These are phyloP conservation scores for Speleostelium caveatum DNA, from an alignment of 78 protist species.

Conservation along the genomic window DNA sequence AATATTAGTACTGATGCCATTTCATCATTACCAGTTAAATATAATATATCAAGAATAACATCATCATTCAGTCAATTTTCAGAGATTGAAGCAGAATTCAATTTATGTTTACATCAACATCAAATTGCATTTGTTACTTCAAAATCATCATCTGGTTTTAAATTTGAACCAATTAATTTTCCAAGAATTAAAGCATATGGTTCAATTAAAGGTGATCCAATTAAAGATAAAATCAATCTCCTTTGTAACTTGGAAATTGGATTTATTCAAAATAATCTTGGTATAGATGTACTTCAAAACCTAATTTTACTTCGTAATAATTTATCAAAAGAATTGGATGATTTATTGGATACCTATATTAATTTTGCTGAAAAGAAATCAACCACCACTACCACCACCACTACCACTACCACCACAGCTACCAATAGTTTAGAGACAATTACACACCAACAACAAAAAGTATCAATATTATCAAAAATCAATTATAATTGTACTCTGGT, in stretches of 20 bases:
- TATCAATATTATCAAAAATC: not conserved
- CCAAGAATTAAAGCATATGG: conserved; percentile 72
- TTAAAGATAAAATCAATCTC: conserved; percentile 31
- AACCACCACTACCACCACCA: not conserved
- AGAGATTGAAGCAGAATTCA: conserved; percentile 35
- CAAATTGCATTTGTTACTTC: conserved; percentile 36
- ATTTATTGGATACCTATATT: conserved; percentile 44
- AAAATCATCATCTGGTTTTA: not conserved
- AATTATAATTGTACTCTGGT: conserved; percentile 41
- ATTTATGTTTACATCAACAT: conserved; percentile 72
- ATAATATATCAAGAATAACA: conserved; percentile 53
- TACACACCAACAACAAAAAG: not conserved
- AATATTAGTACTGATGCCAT: conserved; percentile 48
- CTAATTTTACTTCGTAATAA: conserved; percentile 38
- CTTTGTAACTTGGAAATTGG: conserved; percentile 63
- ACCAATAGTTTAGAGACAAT: not conserved
- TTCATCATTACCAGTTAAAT: conserved; percentile 54
- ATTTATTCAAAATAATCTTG: conserved; percentile 40
- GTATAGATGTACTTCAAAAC: conserved; percentile 54
- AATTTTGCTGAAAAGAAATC: conserved; percentile 44
- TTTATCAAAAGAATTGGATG: conserved; percentile 56
- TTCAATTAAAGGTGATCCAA: conserved; percentile 16
- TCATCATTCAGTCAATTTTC: conserved; percentile 56
- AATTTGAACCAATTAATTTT: conserved; percentile 52
- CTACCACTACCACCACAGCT: not conserved